Evolutionary conservation across 139 green algal species (phyloP).

Genomic region (Chlorella sp.): DNA sequence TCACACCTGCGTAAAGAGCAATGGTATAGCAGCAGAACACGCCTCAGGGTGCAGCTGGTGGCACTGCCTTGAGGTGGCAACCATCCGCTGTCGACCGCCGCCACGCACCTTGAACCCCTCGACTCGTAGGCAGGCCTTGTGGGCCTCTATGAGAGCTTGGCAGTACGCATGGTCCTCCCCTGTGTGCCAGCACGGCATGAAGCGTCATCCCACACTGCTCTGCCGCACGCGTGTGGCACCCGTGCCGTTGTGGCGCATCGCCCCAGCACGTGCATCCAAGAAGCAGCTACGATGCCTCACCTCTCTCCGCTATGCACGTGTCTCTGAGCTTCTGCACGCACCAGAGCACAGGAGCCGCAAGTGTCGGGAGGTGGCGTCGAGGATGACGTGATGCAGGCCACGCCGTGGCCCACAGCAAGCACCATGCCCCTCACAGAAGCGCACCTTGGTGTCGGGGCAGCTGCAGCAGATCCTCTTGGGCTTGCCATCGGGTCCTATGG

Average conservation of each 20-base stretch:
- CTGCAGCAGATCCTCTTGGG: slow-evolving; percentile 91
- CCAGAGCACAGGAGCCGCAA: neutral
- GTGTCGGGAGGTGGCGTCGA: neutral
- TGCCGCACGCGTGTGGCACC: no score
- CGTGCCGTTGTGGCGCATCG: neutral
- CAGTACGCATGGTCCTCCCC: slow-evolving; percentile 66
- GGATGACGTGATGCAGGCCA: neutral
- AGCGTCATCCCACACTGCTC: no score
- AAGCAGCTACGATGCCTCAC: neutral
- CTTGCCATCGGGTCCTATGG: slow-evolving; percentile 25
- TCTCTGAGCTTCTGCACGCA: slow-evolving; percentile 5
- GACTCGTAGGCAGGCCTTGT: slow-evolving; percentile 80
- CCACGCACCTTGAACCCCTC: slow-evolving; percentile 88
- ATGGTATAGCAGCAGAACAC: no score
- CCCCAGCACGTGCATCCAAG: neutral
- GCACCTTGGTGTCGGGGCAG: slow-evolving; percentile 88
- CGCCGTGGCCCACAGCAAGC: neutral
- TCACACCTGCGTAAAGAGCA: no score
- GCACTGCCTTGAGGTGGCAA: no score
- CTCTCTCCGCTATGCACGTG: slow-evolving; percentile 8
- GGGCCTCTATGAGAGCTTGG: slow-evolving; percentile 78
- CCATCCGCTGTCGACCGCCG: no score
- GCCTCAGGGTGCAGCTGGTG: no score
- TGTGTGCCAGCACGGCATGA: slow-evolving; percentile 9
- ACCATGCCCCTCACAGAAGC: neutral